Base-by-base conservation (phyloP, 257 asterid genomes). In the Jacaranda mimosifolia region DNA sequence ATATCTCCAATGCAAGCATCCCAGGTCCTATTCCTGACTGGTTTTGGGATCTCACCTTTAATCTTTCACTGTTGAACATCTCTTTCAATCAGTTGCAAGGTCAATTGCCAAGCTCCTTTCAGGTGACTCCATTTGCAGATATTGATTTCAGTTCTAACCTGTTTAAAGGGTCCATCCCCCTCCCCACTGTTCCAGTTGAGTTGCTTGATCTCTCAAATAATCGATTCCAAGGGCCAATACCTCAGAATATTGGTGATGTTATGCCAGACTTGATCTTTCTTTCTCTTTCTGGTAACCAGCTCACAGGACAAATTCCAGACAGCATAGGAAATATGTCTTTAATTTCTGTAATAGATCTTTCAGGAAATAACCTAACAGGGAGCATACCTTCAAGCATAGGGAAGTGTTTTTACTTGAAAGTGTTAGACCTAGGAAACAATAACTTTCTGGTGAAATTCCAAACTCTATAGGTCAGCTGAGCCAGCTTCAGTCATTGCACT, bases 41-140 rank as follows among this genome's bases (percentile, higher is more conserved):
- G 91, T 87, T 89, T 76, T 85, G 94, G 94, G 89, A 85, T 74
- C 74, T 84, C 8, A 78, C 90, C 1, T 71, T 78, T n/a, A 87
- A 85, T 73, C 83, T 89, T 35, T 84, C 89, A 11, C 39, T 87
- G 63, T 53, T 89, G 36, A 89, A 87, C 59, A 76, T 84, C 77
- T 89, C 89, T n/a, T 36, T 83, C 63, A 87, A 89, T 76, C 84
- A 80, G 73, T 52, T 89, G 73, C 78, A 76, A 36, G 90, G 89
- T 32, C 75, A 69, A 13, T 3, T 87, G 74, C 91, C 91, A 57
- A 79, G 70, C 53, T 84, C 83, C 32, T 73, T 89, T 38, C 48
- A 74, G 72, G 62, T 85, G 40, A 53, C 56, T 42, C 81, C 89
- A 46, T 81, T 42, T 73, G 89, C 91, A 63, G 91, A 85, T 58